These are phyloP conservation scores for Aspergillus viridinutans DNA, from an alignment of 2,329 filamentous ascomycete species.

Conservation along the genomic window DNA sequence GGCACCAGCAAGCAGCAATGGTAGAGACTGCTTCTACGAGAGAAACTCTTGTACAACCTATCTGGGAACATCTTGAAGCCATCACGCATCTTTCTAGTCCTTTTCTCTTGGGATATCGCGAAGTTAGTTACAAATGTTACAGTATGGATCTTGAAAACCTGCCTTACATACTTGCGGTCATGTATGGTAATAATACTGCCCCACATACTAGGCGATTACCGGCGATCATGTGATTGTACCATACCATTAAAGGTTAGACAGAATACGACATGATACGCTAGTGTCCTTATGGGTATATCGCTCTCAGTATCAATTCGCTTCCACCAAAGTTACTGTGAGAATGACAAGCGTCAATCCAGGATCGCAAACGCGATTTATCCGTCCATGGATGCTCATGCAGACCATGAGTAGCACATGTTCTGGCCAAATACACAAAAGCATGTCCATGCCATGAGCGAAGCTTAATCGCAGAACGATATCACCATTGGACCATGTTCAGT, in stretches of 20 bases:
- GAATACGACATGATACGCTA: not conserved
- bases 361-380: not conserved
- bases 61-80: slow-evolving; percentile 15
- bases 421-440: too few species aligned
- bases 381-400: not conserved
- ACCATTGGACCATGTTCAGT: not conserved
- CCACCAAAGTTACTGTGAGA: not conserved
- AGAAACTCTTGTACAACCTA: not conserved
- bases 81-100: slow-evolving; percentile 12
- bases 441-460: not conserved
- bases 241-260: not conserved
- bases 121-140: slow-evolving; percentile 15
- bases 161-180: slow-evolving; percentile 1
- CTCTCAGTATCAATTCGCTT: not conserved
- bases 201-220: slow-evolving; percentile 3
- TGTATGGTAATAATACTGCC: slow-evolving; percentile 4
- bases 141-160: slow-evolving; percentile 13
- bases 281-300: slow-evolving; percentile 1
- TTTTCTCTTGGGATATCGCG: slow-evolving; percentile 6
- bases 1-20: slow-evolving; percentile 7
- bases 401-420: not conserved
- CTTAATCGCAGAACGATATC: not conserved
- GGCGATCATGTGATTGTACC: slow-evolving; percentile 7
- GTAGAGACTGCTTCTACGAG: not conserved
- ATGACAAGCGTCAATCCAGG: not conserved